Evolutionary conservation across 441 rosid species (phyloP).

Genomic region (Erysimum pusillum): DNA sequence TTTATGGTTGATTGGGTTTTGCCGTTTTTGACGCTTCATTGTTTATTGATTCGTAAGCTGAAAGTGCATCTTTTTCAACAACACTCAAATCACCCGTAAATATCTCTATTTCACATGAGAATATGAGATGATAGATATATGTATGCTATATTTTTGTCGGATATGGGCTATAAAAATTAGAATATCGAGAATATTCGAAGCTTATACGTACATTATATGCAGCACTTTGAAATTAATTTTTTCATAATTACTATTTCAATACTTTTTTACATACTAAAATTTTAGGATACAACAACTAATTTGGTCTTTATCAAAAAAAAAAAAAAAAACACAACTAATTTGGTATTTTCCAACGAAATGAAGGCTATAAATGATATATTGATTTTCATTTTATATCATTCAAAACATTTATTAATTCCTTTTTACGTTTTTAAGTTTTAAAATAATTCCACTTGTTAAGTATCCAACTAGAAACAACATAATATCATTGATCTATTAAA

Average conservation of each 20-base stretch:
- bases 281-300: neutral
- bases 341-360: neutral
- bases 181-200: neutral
- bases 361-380: too few relatives aligned
- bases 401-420: too few relatives aligned
- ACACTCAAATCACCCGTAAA: neutral
- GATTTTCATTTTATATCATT: too few relatives aligned
- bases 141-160: neutral
- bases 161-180: neutral
- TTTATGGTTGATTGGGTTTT: neutral
- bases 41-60: neutral
- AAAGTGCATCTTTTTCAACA: neutral
- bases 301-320: too few relatives aligned
- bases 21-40: constrained; percentile 4
- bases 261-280: neutral
- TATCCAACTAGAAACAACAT: too few relatives aligned
- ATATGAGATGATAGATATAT: too few relatives aligned
- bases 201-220: neutral
- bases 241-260: neutral
- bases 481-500: too few relatives aligned
- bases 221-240: too few relatives aligned
- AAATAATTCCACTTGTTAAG: too few relatives aligned
- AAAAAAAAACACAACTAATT: too few relatives aligned
- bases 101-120: neutral
- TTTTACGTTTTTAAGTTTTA: too few relatives aligned